These are phyloP conservation scores for Daphne laureola DNA, from an alignment of 441 rosid species.

Conservation along the genomic window DNA sequence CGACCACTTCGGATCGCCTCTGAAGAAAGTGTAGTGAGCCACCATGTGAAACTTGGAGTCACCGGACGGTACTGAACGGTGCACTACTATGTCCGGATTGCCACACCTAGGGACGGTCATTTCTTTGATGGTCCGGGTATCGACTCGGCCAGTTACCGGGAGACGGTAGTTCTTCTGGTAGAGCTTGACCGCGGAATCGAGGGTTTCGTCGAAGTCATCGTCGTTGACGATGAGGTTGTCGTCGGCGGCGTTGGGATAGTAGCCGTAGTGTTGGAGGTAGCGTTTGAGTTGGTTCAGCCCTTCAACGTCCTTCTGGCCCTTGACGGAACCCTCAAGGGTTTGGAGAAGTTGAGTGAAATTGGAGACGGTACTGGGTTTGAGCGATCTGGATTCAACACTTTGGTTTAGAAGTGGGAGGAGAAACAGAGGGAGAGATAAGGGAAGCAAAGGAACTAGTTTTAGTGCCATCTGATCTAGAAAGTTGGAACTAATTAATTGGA, in stretches of 20 bases:
- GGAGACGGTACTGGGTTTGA: not conserved
- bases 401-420: not conserved
- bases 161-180: not conserved
- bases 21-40: conserved; percentile 4
- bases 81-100: not conserved
- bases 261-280: not conserved
- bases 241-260: not conserved
- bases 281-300: conserved; percentile 6
- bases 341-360: not conserved
- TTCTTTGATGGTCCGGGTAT: not conserved
- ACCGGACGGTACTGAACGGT: not conserved
- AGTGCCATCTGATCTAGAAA: not conserved
- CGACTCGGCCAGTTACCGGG: not conserved
- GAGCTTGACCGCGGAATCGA: not conserved
- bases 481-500: too few relatives aligned
- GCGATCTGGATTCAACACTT: not conserved
- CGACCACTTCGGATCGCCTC: not conserved
- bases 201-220: not conserved
- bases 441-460: not conserved
- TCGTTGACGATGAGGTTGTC: not conserved
- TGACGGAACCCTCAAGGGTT: not conserved
- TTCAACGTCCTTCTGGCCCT: not conserved
- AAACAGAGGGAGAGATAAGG: not conserved
- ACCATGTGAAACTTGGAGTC: conserved; percentile 1
- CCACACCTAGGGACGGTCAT: conserved; percentile 10